Evolutionary conservation across 805 yeast genomes (phyloP).

Genomic region (Hanseniaspora valbyensis): DNA sequence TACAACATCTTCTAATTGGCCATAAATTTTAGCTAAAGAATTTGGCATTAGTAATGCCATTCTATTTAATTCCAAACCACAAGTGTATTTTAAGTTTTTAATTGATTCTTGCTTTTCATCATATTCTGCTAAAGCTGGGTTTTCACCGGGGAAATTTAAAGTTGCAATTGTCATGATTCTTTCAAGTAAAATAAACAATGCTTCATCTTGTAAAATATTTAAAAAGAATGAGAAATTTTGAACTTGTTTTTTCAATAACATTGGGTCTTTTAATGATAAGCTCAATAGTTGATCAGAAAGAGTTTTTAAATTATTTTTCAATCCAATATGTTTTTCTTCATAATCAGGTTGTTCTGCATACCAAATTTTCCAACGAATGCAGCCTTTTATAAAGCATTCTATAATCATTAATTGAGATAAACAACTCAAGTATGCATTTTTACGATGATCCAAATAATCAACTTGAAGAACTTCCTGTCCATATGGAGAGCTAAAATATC

Average conservation of each 20-base stretch:
- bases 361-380: conserved; percentile 94
- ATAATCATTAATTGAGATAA: conserved; percentile 74
- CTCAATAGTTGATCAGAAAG: conserved; percentile 65
- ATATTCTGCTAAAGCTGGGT: conserved; percentile 36
- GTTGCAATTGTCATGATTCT: conserved; percentile 77
- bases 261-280: conserved; percentile 68
- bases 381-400: conserved; percentile 83
- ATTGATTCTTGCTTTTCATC: conserved; percentile 72
- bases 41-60: conserved; percentile 93
- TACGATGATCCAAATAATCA: conserved; percentile 42
- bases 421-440: conserved; percentile 64
- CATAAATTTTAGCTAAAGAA: conserved; percentile 65
- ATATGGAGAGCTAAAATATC: conserved; percentile 56
- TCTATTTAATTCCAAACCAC: conserved; percentile 90
- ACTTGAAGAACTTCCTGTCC: conserved; percentile 56
- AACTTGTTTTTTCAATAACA: conserved; percentile 68
- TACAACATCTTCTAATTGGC: conserved; percentile 73
- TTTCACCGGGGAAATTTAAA: conserved; percentile 54
- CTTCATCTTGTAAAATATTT: conserved; percentile 70
- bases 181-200: conserved; percentile 77
- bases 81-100: conserved; percentile 76
- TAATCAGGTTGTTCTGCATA: conserved; percentile 43
- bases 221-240: conserved; percentile 92
- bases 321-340: conserved; percentile 41
- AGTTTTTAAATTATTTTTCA: conserved; percentile 48